phyloP scores from a whole-genome alignment of 106 monocot genomes.

The Phalaenopsis equestris region DNA sequence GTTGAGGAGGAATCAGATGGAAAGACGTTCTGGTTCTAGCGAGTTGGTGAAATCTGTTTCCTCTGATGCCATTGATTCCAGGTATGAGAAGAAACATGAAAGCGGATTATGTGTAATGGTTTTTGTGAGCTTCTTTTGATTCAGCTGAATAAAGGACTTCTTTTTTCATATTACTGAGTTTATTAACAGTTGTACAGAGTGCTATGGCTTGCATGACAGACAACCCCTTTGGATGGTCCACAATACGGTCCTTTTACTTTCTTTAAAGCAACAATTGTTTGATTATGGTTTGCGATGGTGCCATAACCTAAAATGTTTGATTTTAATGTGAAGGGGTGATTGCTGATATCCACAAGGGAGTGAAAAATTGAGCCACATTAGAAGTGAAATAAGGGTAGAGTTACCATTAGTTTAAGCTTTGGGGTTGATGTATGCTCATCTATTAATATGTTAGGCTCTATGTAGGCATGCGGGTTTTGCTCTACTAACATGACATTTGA shows the following conservation, averaged over 20 bases:
- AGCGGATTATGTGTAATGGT: background rate
- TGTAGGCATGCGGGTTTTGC: no score
- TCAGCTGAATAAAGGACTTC: background rate
- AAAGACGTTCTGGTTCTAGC: slow-evolving; percentile 18
- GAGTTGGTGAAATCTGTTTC: slow-evolving; percentile 14
- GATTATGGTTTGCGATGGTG: background rate
- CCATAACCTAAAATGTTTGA: no score
- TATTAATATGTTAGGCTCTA: no score
- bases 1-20: slow-evolving; percentile 57
- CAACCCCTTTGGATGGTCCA: background rate
- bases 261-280: background rate
- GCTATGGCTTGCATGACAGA: no score
- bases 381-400: no score
- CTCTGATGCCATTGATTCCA: slow-evolving; percentile 33
- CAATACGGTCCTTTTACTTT: background rate
- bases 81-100: slow-evolving; percentile 17
- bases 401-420: no score
- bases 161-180: background rate
- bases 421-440: no score
- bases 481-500: no score
- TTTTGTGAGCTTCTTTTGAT: background rate
- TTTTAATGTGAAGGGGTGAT: no score
- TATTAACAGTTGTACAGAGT: no score
- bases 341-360: no score
- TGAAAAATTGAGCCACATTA: no score